Evolutionary conservation across 129 eudicot species (phyloP).

Genomic region (Logfia minima): DNA sequence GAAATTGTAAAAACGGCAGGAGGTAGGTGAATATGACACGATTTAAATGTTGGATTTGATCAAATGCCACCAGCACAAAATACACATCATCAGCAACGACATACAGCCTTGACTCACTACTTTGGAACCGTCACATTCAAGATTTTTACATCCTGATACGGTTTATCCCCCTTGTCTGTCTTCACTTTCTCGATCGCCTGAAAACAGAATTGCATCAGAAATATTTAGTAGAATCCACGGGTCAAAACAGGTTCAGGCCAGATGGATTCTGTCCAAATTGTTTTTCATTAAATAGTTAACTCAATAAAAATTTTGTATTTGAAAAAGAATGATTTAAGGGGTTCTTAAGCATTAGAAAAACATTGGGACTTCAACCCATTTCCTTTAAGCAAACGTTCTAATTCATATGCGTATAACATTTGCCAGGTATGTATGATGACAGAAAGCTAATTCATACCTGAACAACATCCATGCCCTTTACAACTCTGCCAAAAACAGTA

Average conservation of each 20-base stretch:
- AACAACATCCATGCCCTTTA: constrained; percentile 96
- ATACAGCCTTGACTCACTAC: constrained; percentile 31
- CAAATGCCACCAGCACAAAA: constrained; percentile 9
- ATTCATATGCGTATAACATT: neutral
- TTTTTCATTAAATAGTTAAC: too few species aligned
- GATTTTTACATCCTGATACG: constrained; percentile 92
- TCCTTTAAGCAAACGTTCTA: neutral
- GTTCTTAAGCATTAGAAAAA: neutral
- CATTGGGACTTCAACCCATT: neutral
- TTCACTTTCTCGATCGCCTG: constrained; percentile 96
- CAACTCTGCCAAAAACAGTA: constrained; percentile 99
- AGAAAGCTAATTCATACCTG: constrained; percentile 54
- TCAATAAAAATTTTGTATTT: too few species aligned
- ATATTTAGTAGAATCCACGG: neutral
- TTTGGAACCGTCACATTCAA: constrained; percentile 90
- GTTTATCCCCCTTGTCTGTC: constrained; percentile 89
- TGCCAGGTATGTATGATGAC: neutral
- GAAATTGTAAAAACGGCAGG: neutral
- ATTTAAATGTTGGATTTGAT: constrained; percentile 8
- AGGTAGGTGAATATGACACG: constrained; percentile 17
- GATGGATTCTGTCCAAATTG: neutral
- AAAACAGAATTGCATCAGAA: neutral
- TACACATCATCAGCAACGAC: neutral
- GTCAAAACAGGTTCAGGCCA: neutral
- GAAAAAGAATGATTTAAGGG: neutral